Evolutionary conservation across 164 flowering plant species (phyloP), one percentile per base, ranked within the genome.

Genomic region (Magnolia sinica): DNA sequence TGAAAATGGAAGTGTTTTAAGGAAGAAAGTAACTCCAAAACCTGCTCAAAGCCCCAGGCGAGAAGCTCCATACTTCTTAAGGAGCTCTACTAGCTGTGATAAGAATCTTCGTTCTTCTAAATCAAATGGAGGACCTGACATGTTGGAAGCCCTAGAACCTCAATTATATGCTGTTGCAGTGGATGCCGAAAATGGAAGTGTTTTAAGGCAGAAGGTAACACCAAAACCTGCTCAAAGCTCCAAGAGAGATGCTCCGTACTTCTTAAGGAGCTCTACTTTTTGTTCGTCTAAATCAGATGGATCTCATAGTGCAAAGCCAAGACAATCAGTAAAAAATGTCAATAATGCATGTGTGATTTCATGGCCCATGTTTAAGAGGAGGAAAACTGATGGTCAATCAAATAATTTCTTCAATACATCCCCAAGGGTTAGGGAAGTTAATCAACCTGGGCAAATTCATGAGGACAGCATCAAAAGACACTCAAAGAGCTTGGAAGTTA

Each of bases 341-440:
- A 79, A 50, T 49, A 31, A 37, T 67, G 70, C 71, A 14, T 24
- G 59, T 75, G 83, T 78, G 71, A 76, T 74, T 68, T 85, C 92
- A 70, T 85, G 85, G 87, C 89, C 88, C 79, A 86, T 78, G 81
- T 23, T 18, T 81, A 89, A 90, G 83, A 83, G 88, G 74, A 86
- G 87, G 78, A 91, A 81, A 82, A 73, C 82, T 68, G 86, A 83
- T 23, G 63, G 50, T 51, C 81, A 72, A 72, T 66, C 74, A 50
- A 71, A 63, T 73, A 76, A 74, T 51, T 23, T 63, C 50, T 76
- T 67, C 23, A 76, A 85, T 73, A 76, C 83, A 68, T 81, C 87
- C 22, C 75, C 82, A 75, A 84, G 74, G 70, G 73, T 79, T 68
- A 75, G 69, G 63, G 18, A 64, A 76, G 82, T 71, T 64, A 73